Conservation (phyloP, 148 eudicot genomes). For the Chenopodium berlandieri region DNA sequence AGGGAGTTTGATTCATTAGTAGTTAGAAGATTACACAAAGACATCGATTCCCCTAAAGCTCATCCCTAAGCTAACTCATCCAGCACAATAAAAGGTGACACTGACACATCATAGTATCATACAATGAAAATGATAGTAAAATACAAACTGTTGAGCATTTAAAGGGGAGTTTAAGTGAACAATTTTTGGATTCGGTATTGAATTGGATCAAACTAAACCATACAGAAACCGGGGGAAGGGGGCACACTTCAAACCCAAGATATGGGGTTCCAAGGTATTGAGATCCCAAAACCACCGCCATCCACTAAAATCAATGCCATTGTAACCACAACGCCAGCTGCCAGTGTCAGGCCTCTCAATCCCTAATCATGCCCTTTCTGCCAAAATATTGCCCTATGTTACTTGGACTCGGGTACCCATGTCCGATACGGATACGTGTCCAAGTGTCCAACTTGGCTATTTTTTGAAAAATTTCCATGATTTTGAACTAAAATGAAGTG, state of each 20-base stretch:
- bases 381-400: background rate
- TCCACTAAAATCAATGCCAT: background rate
- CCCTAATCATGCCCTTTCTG: background rate
- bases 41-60: background rate
- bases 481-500: too few relatives aligned
- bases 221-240: background rate
- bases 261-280: background rate
- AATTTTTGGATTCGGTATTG: background rate
- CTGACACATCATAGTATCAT: background rate
- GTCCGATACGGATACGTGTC: too few relatives aligned
- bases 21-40: too few relatives aligned
- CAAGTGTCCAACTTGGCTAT: too few relatives aligned
- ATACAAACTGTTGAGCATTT: background rate
- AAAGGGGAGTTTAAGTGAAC: background rate
- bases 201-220: background rate
- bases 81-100: background rate
- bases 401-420: too few relatives aligned
- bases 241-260: background rate
- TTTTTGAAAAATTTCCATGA: too few relatives aligned
- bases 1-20: too few relatives aligned
- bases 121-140: background rate
- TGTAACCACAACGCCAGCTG: background rate
- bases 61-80: background rate
- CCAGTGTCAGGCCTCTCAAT: background rate
- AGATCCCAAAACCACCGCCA: background rate